Evolutionary conservation across 108 stramenopile genomes (phyloP), one percentile per base, ranked within the genome.

Genomic region (Pseudonitzschia multiseries): DNA sequence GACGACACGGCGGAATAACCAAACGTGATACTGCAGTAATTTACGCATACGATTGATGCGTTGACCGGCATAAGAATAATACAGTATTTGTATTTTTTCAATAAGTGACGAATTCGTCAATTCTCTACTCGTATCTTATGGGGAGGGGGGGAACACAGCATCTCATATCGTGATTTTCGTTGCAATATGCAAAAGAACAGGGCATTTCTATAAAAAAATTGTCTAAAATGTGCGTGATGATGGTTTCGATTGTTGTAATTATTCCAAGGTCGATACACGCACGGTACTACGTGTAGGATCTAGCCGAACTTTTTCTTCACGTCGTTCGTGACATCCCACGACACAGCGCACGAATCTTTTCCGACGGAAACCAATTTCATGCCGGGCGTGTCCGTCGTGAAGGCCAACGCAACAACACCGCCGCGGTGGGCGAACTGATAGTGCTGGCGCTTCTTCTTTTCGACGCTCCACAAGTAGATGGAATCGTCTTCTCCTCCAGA

Each of bases 371-470:
- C 82, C 63, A 98, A 62, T 32, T 74, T 87, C 43, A 60, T 72
- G 12, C 62, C 76, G 18, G 52, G 57, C 18, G 51, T 64, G 44
- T 70, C 79, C 18, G 73, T 70, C 5, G 79, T 69, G 67, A 91
- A 93, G 0, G 76, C 62, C 65, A 92, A 65, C 18, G 85, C 92
- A 4, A 87, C 85, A 1, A 91, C 77, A 24, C 94, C 90, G 21
- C 94, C 94, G 52, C 91, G 88, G 76, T 95, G 94, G 40, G 94
- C 84, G 75, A 86, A 93, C 67, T 72, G 84, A 71, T 93, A 95
- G 68, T 93, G 89, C 12, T 92, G 65, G 59, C 90, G 82, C 66
- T 71, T 90, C 68, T 81, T 88, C 82, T 90, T 87, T 12, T 74
- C 79, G 0, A 90, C 52, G 59, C 79, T 81, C 95, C 95, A 96